phyloP scores from a whole-genome alignment of 306 rosid genomes.

The Lathyrus tuberosus region DNA sequence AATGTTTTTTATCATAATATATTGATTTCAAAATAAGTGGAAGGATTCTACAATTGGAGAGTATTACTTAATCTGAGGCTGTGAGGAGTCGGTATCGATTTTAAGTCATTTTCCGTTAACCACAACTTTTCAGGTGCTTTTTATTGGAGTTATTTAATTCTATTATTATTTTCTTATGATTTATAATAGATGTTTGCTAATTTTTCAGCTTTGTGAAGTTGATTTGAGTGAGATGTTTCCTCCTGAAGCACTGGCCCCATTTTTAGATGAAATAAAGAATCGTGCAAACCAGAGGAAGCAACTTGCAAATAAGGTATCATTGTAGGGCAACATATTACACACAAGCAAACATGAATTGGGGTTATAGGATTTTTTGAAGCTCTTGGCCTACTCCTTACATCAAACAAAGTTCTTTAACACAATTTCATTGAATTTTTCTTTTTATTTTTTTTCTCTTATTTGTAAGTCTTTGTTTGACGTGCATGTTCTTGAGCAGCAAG shows the following conservation, averaged over 20 bases:
- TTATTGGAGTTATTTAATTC: not conserved
- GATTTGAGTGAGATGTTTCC: slow-evolving; percentile 76
- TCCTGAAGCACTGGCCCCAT: slow-evolving; percentile 72
- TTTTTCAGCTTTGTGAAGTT: slow-evolving; percentile 89
- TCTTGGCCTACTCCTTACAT: not conserved
- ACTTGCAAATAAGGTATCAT: slow-evolving; percentile 72
- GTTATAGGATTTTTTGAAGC: not conserved
- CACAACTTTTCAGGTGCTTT: too few relatives aligned
- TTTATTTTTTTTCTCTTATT: slow-evolving; percentile 11
- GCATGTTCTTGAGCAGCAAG: too few relatives aligned
- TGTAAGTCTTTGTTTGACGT: slow-evolving; percentile 19
- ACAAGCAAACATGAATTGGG: not conserved
- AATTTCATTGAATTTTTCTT: slow-evolving; percentile 1
- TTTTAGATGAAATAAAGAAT: slow-evolving; percentile 85
- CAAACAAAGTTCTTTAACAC: too few relatives aligned
- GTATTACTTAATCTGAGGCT: too few relatives aligned
- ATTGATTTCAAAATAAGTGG: slow-evolving; percentile 72
- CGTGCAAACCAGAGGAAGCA: slow-evolving; percentile 87
- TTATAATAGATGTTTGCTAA: slow-evolving; percentile 35
- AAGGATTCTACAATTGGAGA: too few relatives aligned
- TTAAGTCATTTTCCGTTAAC: too few relatives aligned
- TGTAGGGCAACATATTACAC: slow-evolving; percentile 15
- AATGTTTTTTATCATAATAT: slow-evolving; percentile 28
- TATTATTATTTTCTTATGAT: slow-evolving; percentile 31
- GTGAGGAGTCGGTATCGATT: too few relatives aligned